Evolutionary conservation across 192 early-diverging fungal genomes (phyloP), one percentile per base, ranked within the genome.

Genomic region (Coemansia sp.): DNA sequence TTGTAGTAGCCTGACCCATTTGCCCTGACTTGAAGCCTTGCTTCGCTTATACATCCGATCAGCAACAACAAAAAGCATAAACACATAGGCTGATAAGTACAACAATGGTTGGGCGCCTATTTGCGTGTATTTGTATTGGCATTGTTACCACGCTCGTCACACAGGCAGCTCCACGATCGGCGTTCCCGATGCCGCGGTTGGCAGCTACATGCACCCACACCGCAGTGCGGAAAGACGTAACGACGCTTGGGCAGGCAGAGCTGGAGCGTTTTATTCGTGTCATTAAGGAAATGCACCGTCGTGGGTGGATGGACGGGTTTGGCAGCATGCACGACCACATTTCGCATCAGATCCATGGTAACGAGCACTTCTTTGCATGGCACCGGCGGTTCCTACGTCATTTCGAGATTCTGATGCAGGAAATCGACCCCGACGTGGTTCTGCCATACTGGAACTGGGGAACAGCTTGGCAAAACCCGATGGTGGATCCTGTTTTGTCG

Each of bases 371-470:
- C 55, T 67, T 80, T 55, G 66, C 63, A 18, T 80, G 78, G 78
- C 78, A 80, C 49, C 69, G 78, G n/a, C 52, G 58, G 18, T 77
- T 73, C 43, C 34, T 80, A n/a, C 64, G 66, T 11, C 70, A 77
- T 53, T 77, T 80, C 57, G 73, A 80, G 34, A 37, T 51, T 19
- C 58, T 65, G 22, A 63, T 80, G 78, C 74, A 77, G 52, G 53
- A 64, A 20, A 77, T 77, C 10, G 74, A 80, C 37, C 72, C 75
- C 14, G 55, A 50, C 14, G 67, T 74, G 2, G 59, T 78, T 13
- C 44, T 86, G 26, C 85, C 82, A 3, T 86, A 82, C 76, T 84
- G 81, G 81, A 81, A 81, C 71, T 87, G 85, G 85, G 65, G 60
- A 24, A 64, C 55, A 35, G 64, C 67, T 59, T 72, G 69, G 71